phyloP scores from a whole-genome alignment of 2,329 filamentous ascomycete species.

The Exophiala bonariae region DNA sequence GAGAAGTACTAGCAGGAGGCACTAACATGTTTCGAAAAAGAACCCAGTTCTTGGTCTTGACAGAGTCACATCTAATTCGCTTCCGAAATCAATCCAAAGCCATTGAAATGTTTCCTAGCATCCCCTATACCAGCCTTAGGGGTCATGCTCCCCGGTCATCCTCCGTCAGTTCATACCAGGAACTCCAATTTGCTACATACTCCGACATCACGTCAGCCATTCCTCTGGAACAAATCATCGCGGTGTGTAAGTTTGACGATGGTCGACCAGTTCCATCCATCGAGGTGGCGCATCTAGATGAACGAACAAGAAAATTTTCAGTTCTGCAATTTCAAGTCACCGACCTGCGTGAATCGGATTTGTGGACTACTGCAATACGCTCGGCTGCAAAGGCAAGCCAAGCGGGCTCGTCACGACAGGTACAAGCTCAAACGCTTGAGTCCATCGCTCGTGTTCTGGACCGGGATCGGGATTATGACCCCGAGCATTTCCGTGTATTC shows the following conservation, averaged over 20 bases:
- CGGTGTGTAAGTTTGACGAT: conserved; percentile 67
- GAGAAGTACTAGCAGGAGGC: conserved; percentile 69
- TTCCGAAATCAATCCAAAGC: conserved; percentile 70
- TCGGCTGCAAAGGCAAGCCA: conserved; percentile 46
- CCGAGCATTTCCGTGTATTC: conserved; percentile 66
- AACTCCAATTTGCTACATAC: conserved; percentile 59
- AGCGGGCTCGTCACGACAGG: conserved; percentile 35
- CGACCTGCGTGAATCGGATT: conserved; percentile 64
- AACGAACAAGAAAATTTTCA: conserved; percentile 60
- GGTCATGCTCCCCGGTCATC: conserved; percentile 55
- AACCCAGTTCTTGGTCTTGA: conserved; percentile 71
- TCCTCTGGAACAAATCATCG: conserved; percentile 65
- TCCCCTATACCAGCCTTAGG: conserved; percentile 42
- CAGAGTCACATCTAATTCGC: conserved; percentile 65
- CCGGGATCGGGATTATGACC: conserved; percentile 67
- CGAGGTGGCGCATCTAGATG: conserved; percentile 68
- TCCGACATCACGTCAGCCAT: conserved; percentile 56
- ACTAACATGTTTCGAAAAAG: conserved; percentile 68
- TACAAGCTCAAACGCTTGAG: conserved; percentile 58
- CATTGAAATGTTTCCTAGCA: conserved; percentile 60
- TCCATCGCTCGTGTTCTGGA: conserved; percentile 64
- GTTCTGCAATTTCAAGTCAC: conserved; percentile 65
- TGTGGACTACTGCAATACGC: conserved; percentile 65
- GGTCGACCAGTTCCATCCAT: conserved; percentile 66
- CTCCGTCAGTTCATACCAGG: conserved; percentile 62